These are phyloP conservation scores for Petunia secreta DNA, from an alignment of 257 asterid genomes.

Conservation along the genomic window DNA sequence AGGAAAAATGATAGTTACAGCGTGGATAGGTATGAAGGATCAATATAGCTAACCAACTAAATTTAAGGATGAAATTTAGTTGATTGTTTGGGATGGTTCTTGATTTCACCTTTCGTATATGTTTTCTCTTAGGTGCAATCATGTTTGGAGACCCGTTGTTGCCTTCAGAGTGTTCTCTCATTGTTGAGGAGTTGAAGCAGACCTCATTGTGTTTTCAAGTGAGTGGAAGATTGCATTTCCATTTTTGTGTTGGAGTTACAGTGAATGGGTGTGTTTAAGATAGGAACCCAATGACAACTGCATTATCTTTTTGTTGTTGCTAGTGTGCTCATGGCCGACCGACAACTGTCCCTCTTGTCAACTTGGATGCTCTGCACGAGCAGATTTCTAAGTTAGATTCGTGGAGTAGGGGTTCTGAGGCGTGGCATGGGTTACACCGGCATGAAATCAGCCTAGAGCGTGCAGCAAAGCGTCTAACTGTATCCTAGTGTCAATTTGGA, in stretches of 20 bases:
- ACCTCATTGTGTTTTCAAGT: conserved; percentile 96
- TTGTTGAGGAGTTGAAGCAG: conserved; percentile 86
- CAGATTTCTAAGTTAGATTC: conserved; percentile 54
- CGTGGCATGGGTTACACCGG: conserved; percentile 74
- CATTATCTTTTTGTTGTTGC: conserved; percentile 21
- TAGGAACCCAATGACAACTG: conserved; percentile 12
- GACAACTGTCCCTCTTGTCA: conserved; percentile 83
- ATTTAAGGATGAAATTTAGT: background rate
- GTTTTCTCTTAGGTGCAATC: conserved; percentile 68
- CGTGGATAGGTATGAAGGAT: background rate
- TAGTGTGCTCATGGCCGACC: conserved; percentile 99
- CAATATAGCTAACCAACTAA: background rate
- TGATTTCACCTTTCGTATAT: conserved; percentile 1
- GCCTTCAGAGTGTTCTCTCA: conserved; percentile 90
- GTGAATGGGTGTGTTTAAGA: background rate
- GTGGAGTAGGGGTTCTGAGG: conserved; percentile 32
- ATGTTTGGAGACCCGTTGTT: conserved; percentile 94
- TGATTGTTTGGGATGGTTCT: background rate
- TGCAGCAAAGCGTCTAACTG: conserved; percentile 53
- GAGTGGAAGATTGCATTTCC: conserved; percentile 35
- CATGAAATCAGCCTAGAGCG: conserved; percentile 65
- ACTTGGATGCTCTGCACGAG: conserved; percentile 61
- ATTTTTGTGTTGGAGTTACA: conserved; percentile 15
- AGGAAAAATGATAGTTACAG: background rate
- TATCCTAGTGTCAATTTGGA: conserved; percentile 28